Conservation (phyloP, 176 grass and related monocot species). For the Aegilops longissima region DNA sequence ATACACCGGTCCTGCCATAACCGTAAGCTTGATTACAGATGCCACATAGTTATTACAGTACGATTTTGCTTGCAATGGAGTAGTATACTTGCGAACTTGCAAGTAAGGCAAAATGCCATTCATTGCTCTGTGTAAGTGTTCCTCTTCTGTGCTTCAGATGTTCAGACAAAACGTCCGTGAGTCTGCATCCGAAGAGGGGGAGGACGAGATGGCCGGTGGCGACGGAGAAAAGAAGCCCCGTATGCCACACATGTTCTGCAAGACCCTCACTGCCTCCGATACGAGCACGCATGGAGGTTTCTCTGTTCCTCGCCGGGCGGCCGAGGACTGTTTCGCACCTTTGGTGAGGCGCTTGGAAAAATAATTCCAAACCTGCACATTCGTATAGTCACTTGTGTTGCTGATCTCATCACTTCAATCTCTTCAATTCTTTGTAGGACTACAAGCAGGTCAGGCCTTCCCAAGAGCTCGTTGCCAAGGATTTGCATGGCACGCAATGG, state of each 20-base stretch:
- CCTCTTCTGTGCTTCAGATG: conserved; percentile 41
- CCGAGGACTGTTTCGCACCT: conserved; percentile 89
- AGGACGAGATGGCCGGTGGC: conserved; percentile 38
- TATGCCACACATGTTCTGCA: conserved; percentile 93
- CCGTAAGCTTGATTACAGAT: not conserved
- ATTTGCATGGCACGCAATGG: conserved; percentile 83
- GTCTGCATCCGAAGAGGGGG: conserved; percentile 31
- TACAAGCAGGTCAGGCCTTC: conserved; percentile 83
- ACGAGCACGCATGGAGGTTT: conserved; percentile 97
- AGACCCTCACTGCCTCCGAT: conserved; percentile 93
- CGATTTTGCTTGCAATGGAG: not conserved
- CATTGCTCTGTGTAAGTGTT: not conserved
- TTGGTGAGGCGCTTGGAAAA: conserved; percentile 47
- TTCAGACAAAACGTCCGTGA: conserved; percentile 32
- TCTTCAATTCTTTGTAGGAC: conserved; percentile 54
- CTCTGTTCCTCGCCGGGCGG: conserved; percentile 93
- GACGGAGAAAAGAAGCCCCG: conserved; percentile 46
- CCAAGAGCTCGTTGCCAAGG: conserved; percentile 85
- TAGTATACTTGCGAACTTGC: not conserved
- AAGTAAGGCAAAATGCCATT: not conserved
- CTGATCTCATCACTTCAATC: not conserved
- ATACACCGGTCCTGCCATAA: not conserved
- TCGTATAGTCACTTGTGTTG: not conserved
- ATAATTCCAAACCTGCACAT: not conserved
- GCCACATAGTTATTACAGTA: not conserved